Conservation (phyloP, 1,284 basidiomycete genomes). For the Trametes polyzona region DNA sequence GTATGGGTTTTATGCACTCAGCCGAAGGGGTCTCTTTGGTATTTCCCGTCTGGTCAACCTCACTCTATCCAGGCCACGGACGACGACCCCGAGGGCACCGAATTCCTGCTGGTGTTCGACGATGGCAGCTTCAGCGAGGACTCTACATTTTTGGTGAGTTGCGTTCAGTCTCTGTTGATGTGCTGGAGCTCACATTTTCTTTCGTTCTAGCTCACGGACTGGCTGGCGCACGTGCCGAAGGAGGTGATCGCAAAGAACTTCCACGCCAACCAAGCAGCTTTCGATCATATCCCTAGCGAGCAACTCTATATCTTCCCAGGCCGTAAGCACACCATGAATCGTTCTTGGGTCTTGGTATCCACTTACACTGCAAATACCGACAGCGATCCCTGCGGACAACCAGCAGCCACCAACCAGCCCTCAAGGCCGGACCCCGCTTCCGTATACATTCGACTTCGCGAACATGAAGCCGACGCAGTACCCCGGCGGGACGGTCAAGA, state of each 20-base stretch:
- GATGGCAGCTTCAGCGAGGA: conserved; percentile 46
- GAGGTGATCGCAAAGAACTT: conserved; percentile 51
- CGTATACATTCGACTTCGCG: conserved; percentile 57
- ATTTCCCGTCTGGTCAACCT: conserved; percentile 64
- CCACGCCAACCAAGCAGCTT: conserved; percentile 37
- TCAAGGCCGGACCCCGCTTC: conserved; percentile 45
- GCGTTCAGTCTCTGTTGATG: not conserved
- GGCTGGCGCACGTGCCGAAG: conserved; percentile 47
- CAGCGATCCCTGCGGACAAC: conserved; percentile 25
- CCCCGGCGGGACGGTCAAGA: conserved; percentile 61
- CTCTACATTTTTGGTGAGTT: conserved; percentile 43
- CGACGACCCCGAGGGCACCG: conserved; percentile 59
- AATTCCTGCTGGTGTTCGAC: conserved; percentile 65
- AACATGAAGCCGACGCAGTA: conserved; percentile 45
- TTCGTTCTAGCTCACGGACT: conserved; percentile 35
- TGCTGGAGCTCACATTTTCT: not conserved
- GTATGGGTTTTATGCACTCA: conserved; percentile 8
- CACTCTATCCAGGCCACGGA: conserved; percentile 64
- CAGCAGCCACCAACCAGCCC: conserved; percentile 35
- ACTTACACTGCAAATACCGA: not conserved
- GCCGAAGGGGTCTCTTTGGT: conserved; percentile 53
- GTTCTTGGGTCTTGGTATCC: conserved; percentile 4
- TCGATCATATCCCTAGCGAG: conserved; percentile 38
- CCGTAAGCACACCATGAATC: conserved; percentile 23
- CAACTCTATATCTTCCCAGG: conserved; percentile 45